These are phyloP conservation scores for Thraustochytrium striatum DNA, from an alignment of 352 stramenopile genomes.

Conservation along the genomic window DNA sequence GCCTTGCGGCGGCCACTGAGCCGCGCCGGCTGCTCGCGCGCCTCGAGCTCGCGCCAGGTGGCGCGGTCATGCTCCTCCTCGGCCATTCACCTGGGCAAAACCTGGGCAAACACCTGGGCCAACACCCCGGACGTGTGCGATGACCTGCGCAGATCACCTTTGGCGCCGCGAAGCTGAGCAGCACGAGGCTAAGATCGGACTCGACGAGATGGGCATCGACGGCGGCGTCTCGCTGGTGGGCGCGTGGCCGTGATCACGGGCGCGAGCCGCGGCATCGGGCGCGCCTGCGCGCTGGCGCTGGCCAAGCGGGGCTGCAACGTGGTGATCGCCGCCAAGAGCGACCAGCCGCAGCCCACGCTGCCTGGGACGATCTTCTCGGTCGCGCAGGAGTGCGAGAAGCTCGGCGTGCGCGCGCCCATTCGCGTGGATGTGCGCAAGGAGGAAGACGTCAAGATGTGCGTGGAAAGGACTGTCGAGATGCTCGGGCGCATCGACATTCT, in stretches of 20 bases:
- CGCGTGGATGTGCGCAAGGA: conserved; percentile 41
- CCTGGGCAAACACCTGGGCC: too few relatives aligned
- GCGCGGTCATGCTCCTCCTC: not conserved
- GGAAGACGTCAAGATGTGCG: conserved; percentile 5
- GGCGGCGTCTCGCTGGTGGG: too few relatives aligned
- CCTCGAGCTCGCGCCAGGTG: not conserved
- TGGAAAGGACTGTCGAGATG: conserved; percentile 33
- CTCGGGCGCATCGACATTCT: conserved; percentile 48
- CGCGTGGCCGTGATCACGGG: conserved; percentile 46
- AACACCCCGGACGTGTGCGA: too few relatives aligned
- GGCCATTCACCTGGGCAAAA: too few relatives aligned
- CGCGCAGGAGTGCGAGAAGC: conserved; percentile 38
- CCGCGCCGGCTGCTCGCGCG: not conserved
- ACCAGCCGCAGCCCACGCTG: conserved; percentile 13
- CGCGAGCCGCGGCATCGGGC: conserved; percentile 41
- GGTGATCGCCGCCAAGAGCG: conserved; percentile 40
- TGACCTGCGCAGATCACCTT: too few relatives aligned
- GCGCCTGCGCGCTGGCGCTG: conserved; percentile 35
- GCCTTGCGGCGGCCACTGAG: not conserved
- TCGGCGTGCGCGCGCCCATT: conserved; percentile 1
- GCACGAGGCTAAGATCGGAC: too few relatives aligned
- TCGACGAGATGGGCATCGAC: too few relatives aligned
- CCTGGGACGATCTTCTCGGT: conserved; percentile 44
- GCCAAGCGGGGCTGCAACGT: conserved; percentile 38
- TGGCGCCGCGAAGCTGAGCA: too few relatives aligned